Percentiles rank a stretch among this genome's conserved stretches.
These are phyloP conservation scores for Monilinia vaccinii-corymbosi DNA, from an alignment of 2,329 filamentous ascomycete genomes.

Conservation along the genomic window DNA sequence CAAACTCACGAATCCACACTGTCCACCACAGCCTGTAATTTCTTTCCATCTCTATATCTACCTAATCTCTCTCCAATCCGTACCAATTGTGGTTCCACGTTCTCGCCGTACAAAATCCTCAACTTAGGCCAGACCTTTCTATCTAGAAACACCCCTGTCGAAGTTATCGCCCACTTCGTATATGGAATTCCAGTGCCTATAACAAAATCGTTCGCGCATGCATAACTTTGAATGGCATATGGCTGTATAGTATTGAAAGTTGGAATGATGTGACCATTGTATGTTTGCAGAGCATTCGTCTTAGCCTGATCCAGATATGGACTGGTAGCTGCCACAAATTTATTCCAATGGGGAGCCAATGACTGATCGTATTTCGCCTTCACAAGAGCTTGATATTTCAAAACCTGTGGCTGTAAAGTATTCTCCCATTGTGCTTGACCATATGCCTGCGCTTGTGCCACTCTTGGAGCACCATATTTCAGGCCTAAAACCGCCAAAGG, in stretches of 20 bases:
- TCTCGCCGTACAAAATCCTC: conserved; percentile 73
- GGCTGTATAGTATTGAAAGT: conserved; percentile 67
- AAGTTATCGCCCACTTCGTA: conserved; percentile 60
- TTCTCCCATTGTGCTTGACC: conserved; percentile 68
- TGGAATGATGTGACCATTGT: conserved; percentile 65
- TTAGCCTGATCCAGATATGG: conserved; percentile 67
- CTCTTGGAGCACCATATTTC: conserved; percentile 66
- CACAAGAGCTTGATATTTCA: conserved; percentile 51
- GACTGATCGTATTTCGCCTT: conserved; percentile 59
- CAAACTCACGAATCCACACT: conserved; percentile 38
- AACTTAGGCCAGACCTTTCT: conserved; percentile 74
- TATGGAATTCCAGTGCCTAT: conserved; percentile 64
- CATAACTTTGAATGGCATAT: conserved; percentile 62
- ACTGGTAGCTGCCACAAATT: conserved; percentile 44
- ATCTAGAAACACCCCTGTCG: conserved; percentile 61
- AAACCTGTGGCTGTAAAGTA: conserved; percentile 65
- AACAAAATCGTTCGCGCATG: conserved; percentile 55
- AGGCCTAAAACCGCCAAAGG: conserved; percentile 60
- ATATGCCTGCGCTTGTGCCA: conserved; percentile 58
- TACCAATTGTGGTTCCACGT: conserved; percentile 89
- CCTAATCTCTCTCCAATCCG: conserved; percentile 87
- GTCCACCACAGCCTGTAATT: conserved; percentile 48
- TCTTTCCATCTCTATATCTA: conserved; percentile 55
- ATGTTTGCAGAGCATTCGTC: conserved; percentile 56
- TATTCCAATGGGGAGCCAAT: conserved; percentile 66